Conservation (phyloP, 495 filamentous ascomycete genomes). For the Aspergillus panamensis region DNA sequence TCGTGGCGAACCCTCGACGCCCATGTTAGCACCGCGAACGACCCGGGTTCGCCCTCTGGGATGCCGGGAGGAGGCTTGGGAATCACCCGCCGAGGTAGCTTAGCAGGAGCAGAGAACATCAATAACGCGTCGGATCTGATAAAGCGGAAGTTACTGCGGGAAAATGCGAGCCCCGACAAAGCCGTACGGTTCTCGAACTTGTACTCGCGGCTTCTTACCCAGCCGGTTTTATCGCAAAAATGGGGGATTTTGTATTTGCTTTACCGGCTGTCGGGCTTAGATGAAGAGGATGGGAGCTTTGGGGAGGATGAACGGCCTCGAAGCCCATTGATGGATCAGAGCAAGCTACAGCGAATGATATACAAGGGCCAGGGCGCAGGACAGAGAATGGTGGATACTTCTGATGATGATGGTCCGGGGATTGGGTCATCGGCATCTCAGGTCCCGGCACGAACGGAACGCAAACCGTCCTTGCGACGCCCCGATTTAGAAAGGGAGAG, state of each 20-base stretch:
- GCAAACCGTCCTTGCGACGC: conserved; percentile 28
- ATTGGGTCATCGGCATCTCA: conserved; percentile 47
- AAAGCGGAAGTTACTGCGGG: conserved; percentile 74
- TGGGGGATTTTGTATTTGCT: conserved; percentile 94
- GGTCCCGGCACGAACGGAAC: conserved; percentile 28
- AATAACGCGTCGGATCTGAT: conserved; percentile 92
- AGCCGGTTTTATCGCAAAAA: conserved; percentile 90
- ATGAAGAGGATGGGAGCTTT: conserved; percentile 23
- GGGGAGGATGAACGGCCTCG: conserved; percentile 34
- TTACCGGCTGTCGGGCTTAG: conserved; percentile 69
- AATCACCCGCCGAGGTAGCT: conserved; percentile 32
- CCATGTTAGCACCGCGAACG: conserved; percentile 25
- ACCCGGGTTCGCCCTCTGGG: conserved; percentile 31
- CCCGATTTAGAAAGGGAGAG: conserved; percentile 22
- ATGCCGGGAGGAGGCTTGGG: conserved; percentile 16
- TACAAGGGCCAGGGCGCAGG: conserved; percentile 27
- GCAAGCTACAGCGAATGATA: conserved; percentile 37
- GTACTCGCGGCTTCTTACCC: conserved; percentile 78
- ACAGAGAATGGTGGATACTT: conserved; percentile 26
- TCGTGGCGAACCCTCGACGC: conserved; percentile 44
- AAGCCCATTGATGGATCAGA: conserved; percentile 41
- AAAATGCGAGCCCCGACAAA: conserved; percentile 73
- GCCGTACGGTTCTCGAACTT: conserved; percentile 85
- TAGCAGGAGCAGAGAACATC: conserved; percentile 52
- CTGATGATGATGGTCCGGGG: conserved; percentile 44